Evolutionary conservation across 2,329 filamentous ascomycete genomes (phyloP), one percentile per base, ranked within the genome.

Genomic region (Colletotrichum destructivum): DNA sequence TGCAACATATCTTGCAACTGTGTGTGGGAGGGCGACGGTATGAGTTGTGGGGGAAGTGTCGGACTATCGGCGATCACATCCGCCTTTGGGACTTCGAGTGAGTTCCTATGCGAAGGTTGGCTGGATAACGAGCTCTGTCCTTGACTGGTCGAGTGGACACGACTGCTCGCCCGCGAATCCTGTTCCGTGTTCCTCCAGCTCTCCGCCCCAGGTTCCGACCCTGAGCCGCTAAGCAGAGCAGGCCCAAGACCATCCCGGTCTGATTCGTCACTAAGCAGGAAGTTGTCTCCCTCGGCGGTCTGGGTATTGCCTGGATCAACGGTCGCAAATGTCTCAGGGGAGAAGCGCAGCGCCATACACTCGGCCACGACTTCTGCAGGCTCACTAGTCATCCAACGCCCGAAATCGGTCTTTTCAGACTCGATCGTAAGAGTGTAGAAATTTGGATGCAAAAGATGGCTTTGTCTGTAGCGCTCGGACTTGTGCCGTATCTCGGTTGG

Each of bases 401-500:
- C 91, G 72, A 90, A 88, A 76, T 96, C 93, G 0, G 87, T 91
- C 78, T 95, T 89, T 79, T 96, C 94, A 2, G 94, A 93, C 73
- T 96, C 94, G 59, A 94, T 88, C 0, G 93, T 96, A 55, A 93
- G 86, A 47, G 88, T 92, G 78, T 94, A 95, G 80, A 96, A 96
- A 79, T 95, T 95, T n/a, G 93, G 92, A 78, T 96, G 94, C 18
- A 96, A 82, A 7, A 94, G 81, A 81, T 96, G 94, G 46, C 89
- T 88, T 74, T 90, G 89, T 47, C 93, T 88, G 79, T 94, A 95
- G 23, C 88, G 88, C 76, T 96, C 93, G 2, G 93, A 95, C 61
- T 93, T 88, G 76, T 92, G 89, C 6, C 93, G 87, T 66, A 96
- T 94, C 75, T 95, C 91, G 4, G 91, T 91, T 42, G 94, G 92